Conservation (phyloP, 768 basidiomycete genomes). For the Serendipita indica region DNA sequence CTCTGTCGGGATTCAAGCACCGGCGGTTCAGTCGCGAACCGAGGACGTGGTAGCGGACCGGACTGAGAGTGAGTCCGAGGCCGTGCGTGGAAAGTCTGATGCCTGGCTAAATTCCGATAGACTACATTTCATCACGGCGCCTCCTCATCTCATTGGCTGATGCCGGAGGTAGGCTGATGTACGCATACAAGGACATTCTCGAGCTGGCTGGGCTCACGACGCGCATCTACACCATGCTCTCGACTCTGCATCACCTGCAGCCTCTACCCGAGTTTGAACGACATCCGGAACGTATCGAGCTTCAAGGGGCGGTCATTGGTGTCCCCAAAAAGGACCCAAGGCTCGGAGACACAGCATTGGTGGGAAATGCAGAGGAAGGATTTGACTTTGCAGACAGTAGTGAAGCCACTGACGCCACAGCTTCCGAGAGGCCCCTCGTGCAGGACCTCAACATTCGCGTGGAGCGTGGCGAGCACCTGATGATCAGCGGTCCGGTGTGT, state of each 20-base stretch:
- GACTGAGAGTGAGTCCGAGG: slow-evolving; percentile 8
- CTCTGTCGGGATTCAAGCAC: slow-evolving; percentile 19
- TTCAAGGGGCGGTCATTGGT: slow-evolving; percentile 57
- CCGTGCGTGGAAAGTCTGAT: not conserved
- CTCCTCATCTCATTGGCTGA: slow-evolving; percentile 89
- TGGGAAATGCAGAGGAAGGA: slow-evolving; percentile 5
- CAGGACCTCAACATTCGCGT: slow-evolving; percentile 51
- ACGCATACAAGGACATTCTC: slow-evolving; percentile 87
- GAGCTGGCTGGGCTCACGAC: slow-evolving; percentile 91
- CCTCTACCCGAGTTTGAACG: slow-evolving; percentile 30
- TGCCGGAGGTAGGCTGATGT: slow-evolving; percentile 91
- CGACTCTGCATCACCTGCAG: slow-evolving; percentile 65
- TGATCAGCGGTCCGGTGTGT: slow-evolving; percentile 68
- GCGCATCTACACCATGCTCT: slow-evolving; percentile 74
- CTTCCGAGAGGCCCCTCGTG: slow-evolving; percentile 39
- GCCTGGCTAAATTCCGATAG: slow-evolving; percentile 21
- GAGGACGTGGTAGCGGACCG: slow-evolving; percentile 9
- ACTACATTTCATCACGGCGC: slow-evolving; percentile 87
- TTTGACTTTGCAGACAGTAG: slow-evolving; percentile 7
- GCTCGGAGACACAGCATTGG: slow-evolving; percentile 8
- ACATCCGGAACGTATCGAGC: slow-evolving; percentile 33
- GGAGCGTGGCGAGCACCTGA: slow-evolving; percentile 60
- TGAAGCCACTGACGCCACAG: slow-evolving; percentile 17
- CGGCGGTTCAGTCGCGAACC: not conserved
- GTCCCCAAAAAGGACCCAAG: slow-evolving; percentile 30